A percentile compares a stretch with the other conserved stretches of the same genome.
Evolutionary conservation across 371 early-diverging fungal species (phyloP).

Genomic region (Rhizopus delemar): DNA sequence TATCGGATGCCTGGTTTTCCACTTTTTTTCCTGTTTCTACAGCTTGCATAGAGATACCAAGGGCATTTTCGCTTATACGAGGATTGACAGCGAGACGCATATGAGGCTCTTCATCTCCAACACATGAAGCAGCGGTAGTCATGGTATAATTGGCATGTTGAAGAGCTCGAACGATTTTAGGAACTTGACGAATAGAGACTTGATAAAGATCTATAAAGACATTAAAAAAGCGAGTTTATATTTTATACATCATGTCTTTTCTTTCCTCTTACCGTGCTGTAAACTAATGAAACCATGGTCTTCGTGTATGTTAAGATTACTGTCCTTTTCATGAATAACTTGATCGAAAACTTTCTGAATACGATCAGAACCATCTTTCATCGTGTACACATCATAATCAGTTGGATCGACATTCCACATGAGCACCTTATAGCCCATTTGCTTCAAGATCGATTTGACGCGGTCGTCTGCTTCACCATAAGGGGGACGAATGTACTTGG

Average conservation of each 20-base stretch:
- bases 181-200: conserved; percentile 43
- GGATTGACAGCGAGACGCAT: background rate
- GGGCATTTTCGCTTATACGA: background rate
- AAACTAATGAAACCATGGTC: conserved; percentile 44
- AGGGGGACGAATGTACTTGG: conserved; percentile 63
- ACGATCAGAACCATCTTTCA: conserved; percentile 15
- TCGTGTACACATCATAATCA: conserved; percentile 36
- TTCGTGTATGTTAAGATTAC: conserved; percentile 30
- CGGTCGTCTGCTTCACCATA: conserved; percentile 55
- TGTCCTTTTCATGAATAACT: conserved; percentile 20
- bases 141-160: conserved; percentile 26
- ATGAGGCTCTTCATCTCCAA: conserved; percentile 36
- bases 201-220: conserved; percentile 38
- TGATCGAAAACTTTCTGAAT: conserved; percentile 28
- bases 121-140: conserved; percentile 42
- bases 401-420: conserved; percentile 59
- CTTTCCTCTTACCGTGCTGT: conserved; percentile 35
- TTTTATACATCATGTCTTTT: background rate
- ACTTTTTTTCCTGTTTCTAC: no score
- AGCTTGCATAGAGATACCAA: no score
- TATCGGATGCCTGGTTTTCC: no score
- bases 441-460: conserved; percentile 45
- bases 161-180: conserved; percentile 36
- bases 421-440: conserved; percentile 49
- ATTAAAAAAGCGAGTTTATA: background rate